A percentile compares a stretch with the other conserved stretches of the same genome.
phyloP scores from a whole-genome alignment of 2,329 filamentous ascomycete genomes.

The Dissoconium aciculare region DNA sequence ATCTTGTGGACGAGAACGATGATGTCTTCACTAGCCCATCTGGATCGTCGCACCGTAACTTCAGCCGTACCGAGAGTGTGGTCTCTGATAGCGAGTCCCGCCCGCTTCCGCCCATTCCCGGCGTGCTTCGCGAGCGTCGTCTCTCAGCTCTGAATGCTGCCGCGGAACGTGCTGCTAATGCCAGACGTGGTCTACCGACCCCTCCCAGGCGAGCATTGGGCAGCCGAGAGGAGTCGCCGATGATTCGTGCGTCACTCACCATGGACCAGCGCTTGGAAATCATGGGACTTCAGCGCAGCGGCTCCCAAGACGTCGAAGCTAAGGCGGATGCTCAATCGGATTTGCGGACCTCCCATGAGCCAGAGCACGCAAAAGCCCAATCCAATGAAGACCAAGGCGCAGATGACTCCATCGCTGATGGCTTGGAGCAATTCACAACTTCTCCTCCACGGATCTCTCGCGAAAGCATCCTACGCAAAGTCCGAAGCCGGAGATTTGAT shows the following conservation, averaged over 20 bases:
- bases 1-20: slow-evolving; percentile 41
- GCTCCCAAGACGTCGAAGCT: slow-evolving; percentile 32
- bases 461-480: slow-evolving; percentile 80
- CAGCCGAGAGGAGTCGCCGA: slow-evolving; percentile 64
- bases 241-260: slow-evolving; percentile 57
- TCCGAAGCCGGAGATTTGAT: slow-evolving; percentile 50
- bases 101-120: slow-evolving; percentile 75
- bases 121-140: slow-evolving; percentile 37
- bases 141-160: slow-evolving; percentile 50
- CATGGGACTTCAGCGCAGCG: slow-evolving; percentile 51
- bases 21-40: slow-evolving; percentile 47
- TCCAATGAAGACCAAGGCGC: slow-evolving; percentile 15
- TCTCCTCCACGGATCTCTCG: slow-evolving; percentile 65
- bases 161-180: slow-evolving; percentile 54
- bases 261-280: slow-evolving; percentile 73
- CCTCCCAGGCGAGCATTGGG: slow-evolving; percentile 52
- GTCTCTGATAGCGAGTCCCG: slow-evolving; percentile 69
- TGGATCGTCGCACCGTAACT: slow-evolving; percentile 38
- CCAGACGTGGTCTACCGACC: slow-evolving; percentile 54
- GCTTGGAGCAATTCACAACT: slow-evolving; percentile 22
- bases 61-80: slow-evolving; percentile 54
- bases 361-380: too few species aligned
- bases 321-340: too few species aligned
- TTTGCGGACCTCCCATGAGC: too few species aligned
- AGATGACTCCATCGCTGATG: slow-evolving; percentile 23